Base-by-base conservation (phyloP, 305 asterid species). In the Fraxinus sp. region DNA sequence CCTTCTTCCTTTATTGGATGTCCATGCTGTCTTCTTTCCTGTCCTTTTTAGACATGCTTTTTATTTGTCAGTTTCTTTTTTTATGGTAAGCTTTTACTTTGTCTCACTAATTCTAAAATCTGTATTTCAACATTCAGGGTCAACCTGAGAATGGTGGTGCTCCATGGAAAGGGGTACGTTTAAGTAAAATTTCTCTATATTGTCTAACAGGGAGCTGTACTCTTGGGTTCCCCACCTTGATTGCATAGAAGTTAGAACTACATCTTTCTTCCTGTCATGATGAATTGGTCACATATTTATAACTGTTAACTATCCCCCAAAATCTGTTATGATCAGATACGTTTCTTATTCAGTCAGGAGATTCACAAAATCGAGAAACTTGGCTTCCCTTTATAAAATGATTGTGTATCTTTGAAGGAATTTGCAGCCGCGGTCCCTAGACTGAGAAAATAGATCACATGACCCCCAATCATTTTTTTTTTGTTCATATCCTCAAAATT, bases 121-220 rank as follows among this genome's bases (percentile, higher is more conserved):
- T 82, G 66, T 55, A 55, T 55, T 55, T 55, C 72, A 80, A 81
- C 85, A 57, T 84, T 80, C 95, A 97, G 98, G 99, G 98, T 75
- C 88, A 92, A 77, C 35, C 97, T 0, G 97, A 91, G 77, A 87
- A 90, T 14, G 99, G 99, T 10, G 91, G 88, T 89, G 90, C 98
- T 83, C 98, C 98, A 4, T 92, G 98, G 99, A 88, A 93, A 86
- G 99, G 98, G 97, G 99, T 94, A 94, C 77, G 98, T 86, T 78
- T 79, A 2, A n/a, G 57, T 79, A 41, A 22, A 52, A 76, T 32
- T 85, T 39, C 68, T 74, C 39, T 79, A 73, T 77, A 83, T 75
- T 75, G 33, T 20, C 84, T 64, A 33, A 81, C 33, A 41, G 9
- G 72, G 66, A 55, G 77, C 26, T 36, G 2, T 28, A n/a, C 6